Evolutionary conservation across 1,139 yeast species (phyloP).

Genomic region (Debaryomyces nepalensis): DNA sequence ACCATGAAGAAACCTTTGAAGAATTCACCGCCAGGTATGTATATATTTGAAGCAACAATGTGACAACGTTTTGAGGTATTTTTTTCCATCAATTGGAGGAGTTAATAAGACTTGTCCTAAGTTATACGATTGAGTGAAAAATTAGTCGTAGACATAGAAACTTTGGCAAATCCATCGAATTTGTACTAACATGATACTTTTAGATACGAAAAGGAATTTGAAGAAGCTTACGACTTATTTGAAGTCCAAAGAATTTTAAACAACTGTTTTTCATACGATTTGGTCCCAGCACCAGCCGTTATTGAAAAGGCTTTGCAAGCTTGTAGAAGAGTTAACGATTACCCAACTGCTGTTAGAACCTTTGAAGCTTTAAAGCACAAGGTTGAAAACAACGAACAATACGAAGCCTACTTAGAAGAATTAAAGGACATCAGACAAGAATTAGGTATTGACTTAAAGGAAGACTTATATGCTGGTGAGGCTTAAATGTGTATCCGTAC

Average conservation of each 20-base stretch:
- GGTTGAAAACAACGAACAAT: slow-evolving; percentile 92
- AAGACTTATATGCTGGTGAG: slow-evolving; percentile 66
- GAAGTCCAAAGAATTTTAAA: slow-evolving; percentile 90
- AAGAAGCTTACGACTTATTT: slow-evolving; percentile 95
- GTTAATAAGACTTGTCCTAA: not conserved
- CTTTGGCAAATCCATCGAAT: not conserved
- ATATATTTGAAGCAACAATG: not conserved
- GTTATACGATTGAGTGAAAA: slow-evolving; percentile 1
- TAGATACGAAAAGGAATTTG: slow-evolving; percentile 94
- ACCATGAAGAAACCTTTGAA: slow-evolving; percentile 89
- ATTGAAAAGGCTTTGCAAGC: slow-evolving; percentile 96
- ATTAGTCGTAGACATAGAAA: slow-evolving; percentile 1
- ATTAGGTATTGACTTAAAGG: slow-evolving; percentile 92
- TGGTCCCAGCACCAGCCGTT: slow-evolving; percentile 97
- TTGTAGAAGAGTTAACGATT: slow-evolving; percentile 98
- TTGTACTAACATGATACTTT: slow-evolving; percentile 30
- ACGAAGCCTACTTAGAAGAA: slow-evolving; percentile 94
- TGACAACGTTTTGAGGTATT: not conserved
- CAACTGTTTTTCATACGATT: slow-evolving; percentile 97
- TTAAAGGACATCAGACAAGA: slow-evolving; percentile 90
- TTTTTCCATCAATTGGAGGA: slow-evolving; percentile 5
- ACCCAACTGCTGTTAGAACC: slow-evolving; percentile 98
- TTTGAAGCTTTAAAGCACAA: slow-evolving; percentile 94
- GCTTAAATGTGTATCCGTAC: slow-evolving; percentile 19
- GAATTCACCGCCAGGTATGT: slow-evolving; percentile 83